Evolutionary conservation across 2,329 filamentous ascomycete species (phyloP), one percentile per base, ranked within the genome.

Genomic region (Rasamsonia emersonii): DNA sequence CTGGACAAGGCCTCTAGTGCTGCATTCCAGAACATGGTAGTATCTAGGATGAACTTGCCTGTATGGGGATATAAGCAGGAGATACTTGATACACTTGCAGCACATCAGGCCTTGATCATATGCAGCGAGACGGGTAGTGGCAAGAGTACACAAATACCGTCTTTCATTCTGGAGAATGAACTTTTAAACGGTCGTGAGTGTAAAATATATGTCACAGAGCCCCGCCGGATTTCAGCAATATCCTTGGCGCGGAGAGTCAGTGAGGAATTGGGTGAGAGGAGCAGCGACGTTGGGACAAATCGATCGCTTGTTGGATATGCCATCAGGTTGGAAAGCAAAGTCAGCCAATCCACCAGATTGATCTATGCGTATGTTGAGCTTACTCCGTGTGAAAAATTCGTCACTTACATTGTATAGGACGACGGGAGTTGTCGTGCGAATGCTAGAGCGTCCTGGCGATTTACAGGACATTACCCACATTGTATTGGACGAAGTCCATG

Each of bases 101-200:
- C 73, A 14, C 74, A 93, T 43, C 88, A 91, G 49, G 82, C 93
- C 7, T 79, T 91, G 7, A 95, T 98, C 38, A 75, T 98, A 18
- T 96, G 89, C 53, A 91, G 91, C 53, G 91, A 98, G 61, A 98
- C 91, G 3, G 91, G 91, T 45, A 95, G 79, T 54, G 91, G 91
- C 42, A 98, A 98, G 66, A 95, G 86, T 58, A 98, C 91, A 0
- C 91, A 98, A 50, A 82, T 95, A n/a, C 91, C 91, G 4, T 80
- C 88, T 1, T 96, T 93, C 52, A 75, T 98, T 33, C 67, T 98
- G 5, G 91, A 98, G 56, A 77, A 94, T 48, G 81, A 95, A 50
- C 71, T 98, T 30, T 74, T 77, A 3, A 74, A 80, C 40, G 89
- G 88, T 4, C 80, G 77, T 42, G 67, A 76, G 4, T 96, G 88